These are phyloP conservation scores for Nakazawaea peltata DNA, from an alignment of 805 yeast genomes.

Conservation along the genomic window DNA sequence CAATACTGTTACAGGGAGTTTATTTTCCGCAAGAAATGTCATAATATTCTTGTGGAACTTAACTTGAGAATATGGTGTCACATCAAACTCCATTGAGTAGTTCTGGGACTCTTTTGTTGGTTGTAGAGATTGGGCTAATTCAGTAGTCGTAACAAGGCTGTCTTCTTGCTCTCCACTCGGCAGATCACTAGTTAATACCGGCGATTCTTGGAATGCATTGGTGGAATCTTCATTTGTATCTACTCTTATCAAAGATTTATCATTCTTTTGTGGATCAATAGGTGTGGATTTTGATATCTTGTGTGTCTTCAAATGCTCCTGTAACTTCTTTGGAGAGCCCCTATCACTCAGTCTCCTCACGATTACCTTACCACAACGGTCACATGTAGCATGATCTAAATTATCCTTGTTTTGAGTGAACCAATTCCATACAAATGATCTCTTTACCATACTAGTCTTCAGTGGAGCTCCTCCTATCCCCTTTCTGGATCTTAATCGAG, in stretches of 20 bases:
- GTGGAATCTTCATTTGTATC: too few relatives aligned
- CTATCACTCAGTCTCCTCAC: constrained; percentile 42
- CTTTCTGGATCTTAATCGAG: too few relatives aligned
- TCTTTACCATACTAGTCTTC: too few relatives aligned
- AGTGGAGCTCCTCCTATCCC: too few relatives aligned
- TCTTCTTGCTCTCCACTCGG: too few relatives aligned
- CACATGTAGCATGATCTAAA: constrained; percentile 45
- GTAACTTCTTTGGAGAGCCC: constrained; percentile 52
- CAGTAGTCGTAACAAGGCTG: too few relatives aligned
- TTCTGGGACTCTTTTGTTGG: constrained; percentile 11
- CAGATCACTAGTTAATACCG: too few relatives aligned
- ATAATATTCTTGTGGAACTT: constrained; percentile 44
- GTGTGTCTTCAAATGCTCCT: constrained; percentile 50
- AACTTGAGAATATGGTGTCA: constrained; percentile 33
- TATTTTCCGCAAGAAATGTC: constrained; percentile 44
- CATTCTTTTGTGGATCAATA: too few relatives aligned
- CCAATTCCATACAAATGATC: constrained; percentile 61
- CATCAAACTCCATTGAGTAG: constrained; percentile 23
- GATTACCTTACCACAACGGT: constrained; percentile 41
- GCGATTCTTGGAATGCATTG: too few relatives aligned
- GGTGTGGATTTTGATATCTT: too few relatives aligned
- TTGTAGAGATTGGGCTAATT: too few relatives aligned
- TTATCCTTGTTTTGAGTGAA: constrained; percentile 41
- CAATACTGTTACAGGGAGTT: constrained; percentile 37
- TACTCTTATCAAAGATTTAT: too few relatives aligned